These are phyloP conservation scores for Xylariaceae sp. DNA, from an alignment of 2,329 filamentous ascomycete genomes.

Conservation along the genomic window DNA sequence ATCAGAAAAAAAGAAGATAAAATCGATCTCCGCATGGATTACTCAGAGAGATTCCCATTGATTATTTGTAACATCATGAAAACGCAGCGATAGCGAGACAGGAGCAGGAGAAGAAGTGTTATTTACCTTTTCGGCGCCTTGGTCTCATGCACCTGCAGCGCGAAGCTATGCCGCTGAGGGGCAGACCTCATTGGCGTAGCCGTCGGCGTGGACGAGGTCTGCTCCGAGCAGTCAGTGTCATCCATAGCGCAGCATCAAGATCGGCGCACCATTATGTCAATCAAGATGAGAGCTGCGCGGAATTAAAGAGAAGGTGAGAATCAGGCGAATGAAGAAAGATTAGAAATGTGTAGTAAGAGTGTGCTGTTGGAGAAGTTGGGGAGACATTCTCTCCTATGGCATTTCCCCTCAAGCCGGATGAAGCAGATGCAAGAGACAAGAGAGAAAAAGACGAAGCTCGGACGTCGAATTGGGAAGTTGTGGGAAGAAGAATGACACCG, in stretches of 20 bases:
- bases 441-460: slow-evolving; percentile 10
- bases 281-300: slow-evolving; percentile 5
- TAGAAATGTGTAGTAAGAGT: background rate
- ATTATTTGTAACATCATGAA: slow-evolving; percentile 58
- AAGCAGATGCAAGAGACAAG: slow-evolving; percentile 3
- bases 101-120: background rate
- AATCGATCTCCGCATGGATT: slow-evolving; percentile 82
- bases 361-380: background rate
- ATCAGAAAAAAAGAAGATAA: slow-evolving; percentile 34
- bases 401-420: slow-evolving; percentile 10
- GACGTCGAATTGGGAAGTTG: slow-evolving; percentile 10
- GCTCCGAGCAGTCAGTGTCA: slow-evolving; percentile 21
- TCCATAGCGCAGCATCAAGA: background rate
- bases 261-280: slow-evolving; percentile 17
- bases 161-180: slow-evolving; percentile 67
- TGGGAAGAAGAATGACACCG: slow-evolving; percentile 16
- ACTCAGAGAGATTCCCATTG: slow-evolving; percentile 99
- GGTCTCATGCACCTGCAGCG: slow-evolving; percentile 74
- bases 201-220: slow-evolving; percentile 69
- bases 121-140: slow-evolving; percentile 87
- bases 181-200: slow-evolving; percentile 57
- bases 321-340: background rate
- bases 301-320: slow-evolving; percentile 5
- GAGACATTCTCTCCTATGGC: slow-evolving; percentile 4
- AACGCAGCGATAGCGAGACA: slow-evolving; percentile 13